Conservation (phyloP, 202 grass and related monocot species). For the Brachypodium distachyon region DNA sequence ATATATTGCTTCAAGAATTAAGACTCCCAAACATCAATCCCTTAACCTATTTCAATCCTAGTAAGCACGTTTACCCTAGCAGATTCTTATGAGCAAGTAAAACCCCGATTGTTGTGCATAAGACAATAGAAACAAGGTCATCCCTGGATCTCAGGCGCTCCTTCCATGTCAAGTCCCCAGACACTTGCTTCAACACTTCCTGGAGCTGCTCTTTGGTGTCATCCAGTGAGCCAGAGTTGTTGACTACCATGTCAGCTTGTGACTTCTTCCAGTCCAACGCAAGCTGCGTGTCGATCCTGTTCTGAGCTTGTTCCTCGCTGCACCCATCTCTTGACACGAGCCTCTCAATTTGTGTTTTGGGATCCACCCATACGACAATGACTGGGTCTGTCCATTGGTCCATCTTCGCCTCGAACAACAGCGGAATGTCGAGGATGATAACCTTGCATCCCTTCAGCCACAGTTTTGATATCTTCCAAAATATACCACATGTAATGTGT, state of each 20-base stretch:
- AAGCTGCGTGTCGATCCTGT: constrained; percentile 58
- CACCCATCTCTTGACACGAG: constrained; percentile 59
- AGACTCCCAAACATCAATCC: too few species aligned
- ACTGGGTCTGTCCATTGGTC: constrained; percentile 46
- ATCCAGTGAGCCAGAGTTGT: constrained; percentile 56
- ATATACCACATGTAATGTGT: constrained; percentile 54
- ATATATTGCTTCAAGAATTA: too few species aligned
- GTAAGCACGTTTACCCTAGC: not conserved
- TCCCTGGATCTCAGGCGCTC: constrained; percentile 46
- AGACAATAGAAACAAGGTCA: constrained; percentile 38
- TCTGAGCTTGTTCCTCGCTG: constrained; percentile 48
- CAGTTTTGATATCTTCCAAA: constrained; percentile 57
- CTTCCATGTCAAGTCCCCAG: constrained; percentile 47
- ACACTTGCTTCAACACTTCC: constrained; percentile 31
- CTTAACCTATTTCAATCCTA: too few species aligned
- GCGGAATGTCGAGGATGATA: constrained; percentile 65
- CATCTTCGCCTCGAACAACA: constrained; percentile 77
- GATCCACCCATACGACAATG: constrained; percentile 67
- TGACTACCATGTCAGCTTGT: constrained; percentile 54
- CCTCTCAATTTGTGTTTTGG: constrained; percentile 44
- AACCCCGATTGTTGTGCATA: constrained; percentile 31
- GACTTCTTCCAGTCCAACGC: constrained; percentile 47
- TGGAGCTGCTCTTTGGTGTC: constrained; percentile 49
- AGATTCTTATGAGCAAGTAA: constrained; percentile 53
- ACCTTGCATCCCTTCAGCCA: constrained; percentile 72